A percentile compares a stretch with the other conserved stretches of the same genome.
phyloP scores from a whole-genome alignment of 805 yeast genomes.

The Torulaspora franciscae region DNA sequence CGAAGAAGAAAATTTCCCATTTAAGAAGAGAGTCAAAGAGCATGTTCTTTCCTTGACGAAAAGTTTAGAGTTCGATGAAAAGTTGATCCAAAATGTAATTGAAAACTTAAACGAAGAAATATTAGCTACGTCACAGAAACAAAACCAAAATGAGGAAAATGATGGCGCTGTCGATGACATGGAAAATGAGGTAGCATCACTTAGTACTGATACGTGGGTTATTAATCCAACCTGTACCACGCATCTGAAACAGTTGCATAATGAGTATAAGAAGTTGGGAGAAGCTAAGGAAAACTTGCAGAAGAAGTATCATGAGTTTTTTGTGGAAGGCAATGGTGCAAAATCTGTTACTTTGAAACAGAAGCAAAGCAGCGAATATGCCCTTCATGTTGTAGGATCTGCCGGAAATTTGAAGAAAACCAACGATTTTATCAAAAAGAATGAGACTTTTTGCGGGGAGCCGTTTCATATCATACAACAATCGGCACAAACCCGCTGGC shows the following conservation, averaged over 20 bases:
- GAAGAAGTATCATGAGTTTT: conserved; percentile 31
- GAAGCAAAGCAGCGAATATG: conserved; percentile 43
- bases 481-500: conserved; percentile 43
- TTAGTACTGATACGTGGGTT: conserved; percentile 25
- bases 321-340: conserved; percentile 26
- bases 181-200: too few species aligned
- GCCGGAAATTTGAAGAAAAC: conserved; percentile 27
- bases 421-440: conserved; percentile 16
- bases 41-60: conserved; percentile 24
- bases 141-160: conserved; percentile 13
- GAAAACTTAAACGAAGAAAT: conserved; percentile 41
- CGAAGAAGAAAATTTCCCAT: conserved; percentile 17
- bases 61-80: conserved; percentile 38
- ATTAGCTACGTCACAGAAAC: conserved; percentile 25
- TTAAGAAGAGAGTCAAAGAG: conserved; percentile 27
- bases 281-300: conserved; percentile 28
- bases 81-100: conserved; percentile 42
- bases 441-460: conserved; percentile 7
- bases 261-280: conserved; percentile 28
- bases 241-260: conserved; percentile 36
- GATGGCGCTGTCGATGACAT: neutral
- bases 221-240: conserved; percentile 35
- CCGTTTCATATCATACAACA: conserved; percentile 35
- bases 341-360: conserved; percentile 37
- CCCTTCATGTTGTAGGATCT: conserved; percentile 45